phyloP scores from a whole-genome alignment of 352 stramenopile genomes.

The Phytophthora megakarya region DNA sequence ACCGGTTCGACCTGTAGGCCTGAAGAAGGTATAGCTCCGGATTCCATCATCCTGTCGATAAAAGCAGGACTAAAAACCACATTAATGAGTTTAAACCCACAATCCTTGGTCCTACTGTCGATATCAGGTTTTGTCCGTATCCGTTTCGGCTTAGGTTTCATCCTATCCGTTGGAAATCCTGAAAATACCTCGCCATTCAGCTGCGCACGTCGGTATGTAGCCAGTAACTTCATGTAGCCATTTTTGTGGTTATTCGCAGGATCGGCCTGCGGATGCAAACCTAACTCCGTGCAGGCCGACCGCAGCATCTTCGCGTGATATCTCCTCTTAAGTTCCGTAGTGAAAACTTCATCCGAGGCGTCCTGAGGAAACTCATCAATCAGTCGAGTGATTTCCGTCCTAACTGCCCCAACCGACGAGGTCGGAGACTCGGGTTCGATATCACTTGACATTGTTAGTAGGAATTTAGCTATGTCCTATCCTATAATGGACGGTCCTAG shows the following conservation, averaged over 20 bases:
- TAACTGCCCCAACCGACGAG: neutral
- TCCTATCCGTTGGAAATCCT: conserved; percentile 1
- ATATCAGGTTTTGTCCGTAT: neutral
- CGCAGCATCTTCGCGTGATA: conserved; percentile 17
- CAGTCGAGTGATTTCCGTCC: neutral
- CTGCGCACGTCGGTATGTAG: conserved; percentile 16
- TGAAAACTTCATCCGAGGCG: conserved; percentile 15
- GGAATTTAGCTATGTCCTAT: neutral
- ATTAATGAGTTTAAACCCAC: conserved; percentile 20
- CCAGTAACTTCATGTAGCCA: conserved; percentile 18
- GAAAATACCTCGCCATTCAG: conserved; percentile 11
- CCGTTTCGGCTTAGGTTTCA: conserved; percentile 5
- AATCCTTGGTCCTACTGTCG: conserved; percentile 19
- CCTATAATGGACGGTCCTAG: too few species aligned
- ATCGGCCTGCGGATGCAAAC: conserved; percentile 23
- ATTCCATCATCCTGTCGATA: conserved; percentile 10
- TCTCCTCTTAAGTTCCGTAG: conserved; percentile 2
- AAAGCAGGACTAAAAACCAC: conserved; percentile 24
- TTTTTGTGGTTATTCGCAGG: conserved; percentile 14
- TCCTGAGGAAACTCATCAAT: conserved; percentile 13
- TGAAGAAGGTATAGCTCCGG: conserved; percentile 16
- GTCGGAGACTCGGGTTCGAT: neutral
- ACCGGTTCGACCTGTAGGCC: conserved; percentile 1
- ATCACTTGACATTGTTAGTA: neutral
- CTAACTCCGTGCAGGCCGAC: conserved; percentile 14